Evolutionary conservation across 345 rosid species (phyloP).

Genomic region (Brassica napus): DNA sequence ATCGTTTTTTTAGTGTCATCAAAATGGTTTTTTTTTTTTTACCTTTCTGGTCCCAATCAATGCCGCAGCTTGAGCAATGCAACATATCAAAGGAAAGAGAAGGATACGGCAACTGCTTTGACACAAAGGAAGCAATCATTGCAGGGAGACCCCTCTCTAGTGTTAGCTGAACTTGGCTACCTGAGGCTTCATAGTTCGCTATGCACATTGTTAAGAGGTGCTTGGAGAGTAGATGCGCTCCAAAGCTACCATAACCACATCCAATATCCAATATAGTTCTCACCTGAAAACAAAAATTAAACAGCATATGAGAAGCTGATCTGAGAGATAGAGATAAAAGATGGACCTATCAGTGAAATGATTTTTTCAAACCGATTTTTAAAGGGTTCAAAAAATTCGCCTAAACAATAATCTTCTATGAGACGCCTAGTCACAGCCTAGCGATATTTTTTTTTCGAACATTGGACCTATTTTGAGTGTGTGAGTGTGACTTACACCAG

Average conservation of each 20-base stretch:
- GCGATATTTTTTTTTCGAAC: no score
- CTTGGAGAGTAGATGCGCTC: conserved; percentile 87
- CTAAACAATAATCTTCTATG: no score
- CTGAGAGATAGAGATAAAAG: background rate
- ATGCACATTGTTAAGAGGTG: conserved; percentile 91
- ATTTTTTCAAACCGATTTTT: no score
- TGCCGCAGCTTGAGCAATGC: conserved; percentile 91
- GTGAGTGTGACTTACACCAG: conserved; percentile 66
- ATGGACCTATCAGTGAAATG: background rate
- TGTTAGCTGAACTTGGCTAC: conserved; percentile 97
- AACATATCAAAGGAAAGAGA: conserved; percentile 98
- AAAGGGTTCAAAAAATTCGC: no score
- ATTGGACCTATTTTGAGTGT: background rate
- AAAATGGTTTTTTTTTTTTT: background rate
- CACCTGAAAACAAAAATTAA: conserved; percentile 53
- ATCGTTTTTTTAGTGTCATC: no score
- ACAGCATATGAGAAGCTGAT: conserved; percentile 1
- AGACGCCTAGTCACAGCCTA: no score
- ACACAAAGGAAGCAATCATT: conserved; percentile 78
- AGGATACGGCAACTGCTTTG: conserved; percentile 90
- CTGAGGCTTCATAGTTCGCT: conserved; percentile 89
- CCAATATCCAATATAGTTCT: conserved; percentile 95
- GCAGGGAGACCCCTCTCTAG: conserved; percentile 99
- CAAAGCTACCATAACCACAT: conserved; percentile 99
- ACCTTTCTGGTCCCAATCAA: conserved; percentile 98